These are phyloP conservation scores for Omphalotus guepiniiformis DNA, from an alignment of 768 basidiomycete species.

Conservation along the genomic window DNA sequence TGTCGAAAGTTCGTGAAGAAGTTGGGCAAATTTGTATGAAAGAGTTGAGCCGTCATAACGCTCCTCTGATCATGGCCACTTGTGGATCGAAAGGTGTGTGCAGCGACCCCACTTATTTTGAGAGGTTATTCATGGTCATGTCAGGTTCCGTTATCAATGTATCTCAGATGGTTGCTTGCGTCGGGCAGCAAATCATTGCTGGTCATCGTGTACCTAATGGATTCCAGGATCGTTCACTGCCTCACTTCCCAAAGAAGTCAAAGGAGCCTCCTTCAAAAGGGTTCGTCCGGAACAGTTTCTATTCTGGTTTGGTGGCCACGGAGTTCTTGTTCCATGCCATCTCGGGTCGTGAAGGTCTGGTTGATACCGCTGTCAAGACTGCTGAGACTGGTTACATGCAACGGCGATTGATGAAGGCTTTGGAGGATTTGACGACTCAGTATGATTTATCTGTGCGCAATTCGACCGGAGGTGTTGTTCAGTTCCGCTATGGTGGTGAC, in stretches of 20 bases:
- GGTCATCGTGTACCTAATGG: constrained; percentile 98
- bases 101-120: neutral
- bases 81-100: constrained; percentile 93
- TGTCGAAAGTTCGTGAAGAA: constrained; percentile 93
- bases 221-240: constrained; percentile 98
- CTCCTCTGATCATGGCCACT: constrained; percentile 97
- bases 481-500: constrained; percentile 96
- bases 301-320: constrained; percentile 83
- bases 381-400: constrained; percentile 99
- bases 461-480: constrained; percentile 91
- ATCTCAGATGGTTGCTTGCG: constrained; percentile 99
- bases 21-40: constrained; percentile 98
- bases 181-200: constrained; percentile 98
- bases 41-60: constrained; percentile 95
- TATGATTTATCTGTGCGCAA: constrained; percentile 97
- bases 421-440: constrained; percentile 94
- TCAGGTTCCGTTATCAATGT: constrained; percentile 96
- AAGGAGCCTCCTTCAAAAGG: constrained; percentile 96
- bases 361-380: constrained; percentile 99
- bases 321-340: constrained; percentile 99
- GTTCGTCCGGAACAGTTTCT: constrained; percentile 98
- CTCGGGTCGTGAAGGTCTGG: constrained; percentile 95
- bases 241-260: constrained; percentile 97
- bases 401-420: constrained; percentile 95
- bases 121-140: neutral